These are phyloP conservation scores for Pyrenochaeta sp. DNA, from an alignment of 2,329 filamentous ascomycete species.

Conservation along the genomic window DNA sequence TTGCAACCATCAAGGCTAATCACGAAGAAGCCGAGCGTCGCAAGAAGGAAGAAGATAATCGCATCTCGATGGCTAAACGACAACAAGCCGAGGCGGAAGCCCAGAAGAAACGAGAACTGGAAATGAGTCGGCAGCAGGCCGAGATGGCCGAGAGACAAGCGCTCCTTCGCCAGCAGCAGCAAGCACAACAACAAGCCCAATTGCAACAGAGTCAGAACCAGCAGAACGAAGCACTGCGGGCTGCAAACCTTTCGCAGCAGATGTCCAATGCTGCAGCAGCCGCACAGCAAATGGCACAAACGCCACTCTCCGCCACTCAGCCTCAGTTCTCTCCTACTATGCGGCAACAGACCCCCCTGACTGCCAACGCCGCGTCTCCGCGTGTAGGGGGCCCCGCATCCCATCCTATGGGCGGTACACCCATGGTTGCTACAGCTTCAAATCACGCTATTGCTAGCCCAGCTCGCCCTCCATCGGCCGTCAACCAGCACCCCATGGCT, in stretches of 20 bases:
- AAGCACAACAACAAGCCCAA: conserved; percentile 45
- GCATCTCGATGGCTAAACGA: conserved; percentile 46
- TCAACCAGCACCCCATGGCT: conserved; percentile 49
- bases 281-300: conserved; percentile 39
- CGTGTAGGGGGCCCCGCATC: conserved; percentile 43
- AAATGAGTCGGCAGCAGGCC: conserved; percentile 39
- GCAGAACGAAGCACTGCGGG: conserved; percentile 44
- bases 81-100: conserved; percentile 46
- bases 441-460: conserved; percentile 49
- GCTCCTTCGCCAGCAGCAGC: conserved; percentile 58
- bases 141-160: conserved; percentile 56
- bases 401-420: conserved; percentile 53
- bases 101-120: conserved; percentile 45
- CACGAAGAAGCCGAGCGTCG: conserved; percentile 73
- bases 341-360: conserved; percentile 56
- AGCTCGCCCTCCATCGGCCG: conserved; percentile 46
- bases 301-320: conserved; percentile 64
- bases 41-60: conserved; percentile 59
- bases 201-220: conserved; percentile 27
- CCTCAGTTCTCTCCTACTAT: conserved; percentile 68
- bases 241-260: conserved; percentile 46
- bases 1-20: conserved; percentile 82
- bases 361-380: conserved; percentile 50
- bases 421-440: conserved; percentile 52
- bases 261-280: conserved; percentile 31